phyloP scores from a whole-genome alignment of 257 asterid species.

The Solanum lycopersicoides region DNA sequence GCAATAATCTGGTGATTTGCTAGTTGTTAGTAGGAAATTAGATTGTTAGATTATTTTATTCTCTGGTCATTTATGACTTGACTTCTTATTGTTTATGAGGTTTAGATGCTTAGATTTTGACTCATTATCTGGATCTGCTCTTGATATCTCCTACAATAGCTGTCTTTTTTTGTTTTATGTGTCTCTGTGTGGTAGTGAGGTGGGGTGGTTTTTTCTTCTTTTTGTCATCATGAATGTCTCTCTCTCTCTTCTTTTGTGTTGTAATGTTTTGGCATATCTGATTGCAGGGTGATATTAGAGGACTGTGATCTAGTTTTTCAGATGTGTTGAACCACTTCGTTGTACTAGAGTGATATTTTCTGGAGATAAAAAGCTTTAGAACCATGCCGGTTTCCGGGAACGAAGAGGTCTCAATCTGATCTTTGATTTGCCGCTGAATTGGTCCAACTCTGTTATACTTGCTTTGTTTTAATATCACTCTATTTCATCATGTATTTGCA shows the following conservation, averaged over 20 bases:
- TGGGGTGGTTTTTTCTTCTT: neutral
- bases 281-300: neutral
- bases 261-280: neutral
- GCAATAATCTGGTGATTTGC: neutral
- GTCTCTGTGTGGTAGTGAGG: neutral
- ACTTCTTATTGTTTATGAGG: neutral
- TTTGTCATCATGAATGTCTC: neutral
- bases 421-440: neutral
- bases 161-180: neutral
- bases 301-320: neutral
- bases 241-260: neutral
- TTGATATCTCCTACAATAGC: neutral
- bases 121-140: neutral
- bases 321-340: conserved; percentile 6
- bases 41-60: neutral
- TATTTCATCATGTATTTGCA: conserved; percentile 16
- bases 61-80: neutral
- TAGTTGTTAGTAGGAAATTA: neutral
- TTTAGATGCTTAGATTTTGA: neutral
- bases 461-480: neutral
- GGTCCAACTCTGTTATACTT: neutral
- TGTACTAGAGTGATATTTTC: neutral
- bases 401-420: conserved; percentile 2
- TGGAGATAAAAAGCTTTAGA: neutral
- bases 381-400: conserved; percentile 6